Evolutionary conservation across 176 grass and related monocot genomes (phyloP), one percentile per base, ranked within the genome.

Genomic region (Triticum timopheevii): DNA sequence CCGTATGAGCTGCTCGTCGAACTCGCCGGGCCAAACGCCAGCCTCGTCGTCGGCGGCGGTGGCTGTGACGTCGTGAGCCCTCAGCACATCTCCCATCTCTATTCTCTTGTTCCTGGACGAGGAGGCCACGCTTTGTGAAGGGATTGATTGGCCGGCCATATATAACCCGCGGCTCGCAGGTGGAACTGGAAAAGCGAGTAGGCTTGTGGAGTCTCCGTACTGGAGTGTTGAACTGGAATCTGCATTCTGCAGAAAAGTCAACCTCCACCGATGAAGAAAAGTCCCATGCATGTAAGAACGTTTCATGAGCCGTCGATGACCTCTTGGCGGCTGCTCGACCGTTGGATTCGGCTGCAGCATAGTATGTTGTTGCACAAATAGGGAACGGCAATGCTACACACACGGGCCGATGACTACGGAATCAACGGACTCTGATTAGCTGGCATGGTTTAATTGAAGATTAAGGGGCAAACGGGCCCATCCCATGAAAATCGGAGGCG

Each of bases 1-100:
- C 59, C 81, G 70, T 84, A 93, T 79, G 88, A 93, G 88, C 88
- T 93, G 85, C 65, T 90, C 88, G 78, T 87, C 88, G 35, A 90
- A 64, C 54, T 87, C 91, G 38, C 35, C 44, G 28, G 88, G 88
- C 88, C 88, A 90, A 78, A 82, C 24, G 24, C 24, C 54, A 65
- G 42, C 31, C 36, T 52, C 24, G 34, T 52, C 78, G 65, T 20
- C 49, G 19, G 33, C 65, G 36, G 52, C 54, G 54, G 54, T 58
- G 54, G 49, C 7, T 13, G 76, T 42, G 28, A n/a, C 23, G 69
- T 61, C 45, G 44, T 73, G 28, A 81, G 27, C 47, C 56, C 73
- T 77, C 30, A 24, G 69, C 61, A 3, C 50, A 19, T 77, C 77
- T 65, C 52, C 86, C 82, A 85, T 91, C 70, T 58, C 28, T 28